Base-by-base conservation (phyloP, 2,329 filamentous ascomycete species). In the Cercospora sojina region DNA sequence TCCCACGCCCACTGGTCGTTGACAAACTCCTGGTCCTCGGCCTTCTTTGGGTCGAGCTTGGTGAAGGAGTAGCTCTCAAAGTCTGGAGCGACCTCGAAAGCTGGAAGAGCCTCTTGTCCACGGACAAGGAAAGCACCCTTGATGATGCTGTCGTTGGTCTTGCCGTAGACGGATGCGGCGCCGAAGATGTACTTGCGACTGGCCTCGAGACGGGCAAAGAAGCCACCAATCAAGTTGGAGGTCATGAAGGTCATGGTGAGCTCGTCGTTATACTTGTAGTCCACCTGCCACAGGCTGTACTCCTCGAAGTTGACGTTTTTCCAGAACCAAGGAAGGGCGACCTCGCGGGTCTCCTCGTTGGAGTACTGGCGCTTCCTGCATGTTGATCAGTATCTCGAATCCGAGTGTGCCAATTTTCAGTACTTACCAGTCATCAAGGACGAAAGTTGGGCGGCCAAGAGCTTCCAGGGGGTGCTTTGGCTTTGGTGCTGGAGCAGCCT, bases 261-360 rank as follows among this genome's bases (percentile, higher is more conserved):
- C 89, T 99, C 95, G 69, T 97, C 89, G 83, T 97, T 96, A 88
- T 99, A 99, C 90, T 97, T 97, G 90, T 97, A 99, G 83, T 93
- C 90, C 75, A 93, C 84, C 81, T 88, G 89, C 92, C 93, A 99
- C 81, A 99, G 83, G 64, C 93, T 96, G 88, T 95, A 99, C 83
- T 99, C 95, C 72, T 93, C 90, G 75, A 95, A 90, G 79, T 95
- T 94, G 83, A 88, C 88, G 82, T 96, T 92, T 85, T 97, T 89
- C 94, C 94, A 99, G 90, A 99, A 98, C 91, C 91, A 98, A 81
- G 94, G 93, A 77, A 98, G 85, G 76, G 94, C 92, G 71, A 86
- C 89, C 71, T 89, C 85, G 65, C 87, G 87, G 74, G 91, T 93
- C 71, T 97, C 92, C 80, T 90, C 87, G 89, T 99, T 99, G 77